Base-by-base conservation (phyloP, 768 basidiomycete genomes). In the Lentinus brumalis region DNA sequence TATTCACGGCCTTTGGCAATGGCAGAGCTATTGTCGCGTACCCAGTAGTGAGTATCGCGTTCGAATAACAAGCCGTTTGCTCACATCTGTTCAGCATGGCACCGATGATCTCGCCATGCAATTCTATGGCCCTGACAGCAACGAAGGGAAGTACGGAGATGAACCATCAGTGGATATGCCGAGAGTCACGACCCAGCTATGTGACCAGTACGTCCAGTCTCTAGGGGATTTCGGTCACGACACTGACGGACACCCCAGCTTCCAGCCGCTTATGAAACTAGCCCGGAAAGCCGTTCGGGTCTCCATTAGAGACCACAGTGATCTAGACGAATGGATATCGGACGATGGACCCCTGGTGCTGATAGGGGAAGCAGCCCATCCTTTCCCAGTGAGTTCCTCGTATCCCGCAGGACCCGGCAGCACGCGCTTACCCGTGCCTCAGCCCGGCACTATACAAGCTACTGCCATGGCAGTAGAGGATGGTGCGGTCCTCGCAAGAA, bases 401-500 rank as follows among this genome's bases (percentile, higher is more conserved):
- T 5, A 9, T 9, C 15, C 21, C 21, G 15, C 6, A 2, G 14
- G 7, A 14, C 47, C 5, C 15, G 6, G 35, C 35, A 35, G 35
- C 35, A 35, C 11, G 35, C 35, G 59, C 54, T 10, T 61, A 60
- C 12, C 67, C 40, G 32, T 7, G 16, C 42, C n/a, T 15, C 29
- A 76, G 75, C 73, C 75, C 4, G 72, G 72, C 11, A 58, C 70
- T 4, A 65, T 73, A 6, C 77, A 78, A 57, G 70, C 67, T 14
- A 63, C 71, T 7, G 72, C 73, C 29, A 76, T 77, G 73, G 73
- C 71, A 12, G 57, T 77, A 21, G 78, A 79, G 50, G 78, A 79
- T 56, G 76, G 76, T 3, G 75, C 75, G 9, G 75, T 78, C 2
- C 68, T 79, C 8, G 76, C 72, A 30, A 76, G 73, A 57, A 64